A percentile compares a stretch with the other conserved stretches of the same genome.
These are phyloP conservation scores for Penicillium sp. DNA, from an alignment of 2,329 filamentous ascomycete genomes.

Conservation along the genomic window DNA sequence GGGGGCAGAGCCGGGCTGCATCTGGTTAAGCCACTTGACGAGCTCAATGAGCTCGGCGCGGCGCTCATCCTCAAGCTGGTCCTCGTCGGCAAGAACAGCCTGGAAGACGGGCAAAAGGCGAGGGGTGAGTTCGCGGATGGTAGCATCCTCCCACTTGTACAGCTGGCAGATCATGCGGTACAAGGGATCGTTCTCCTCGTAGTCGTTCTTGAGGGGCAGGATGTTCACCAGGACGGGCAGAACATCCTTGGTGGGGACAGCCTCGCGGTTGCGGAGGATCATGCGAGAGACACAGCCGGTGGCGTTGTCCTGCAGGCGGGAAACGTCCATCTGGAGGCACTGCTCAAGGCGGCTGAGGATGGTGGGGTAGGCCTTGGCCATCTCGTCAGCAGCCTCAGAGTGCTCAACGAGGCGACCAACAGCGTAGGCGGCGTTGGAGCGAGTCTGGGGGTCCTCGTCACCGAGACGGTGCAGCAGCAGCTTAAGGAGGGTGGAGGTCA, in stretches of 20 bases:
- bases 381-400: conserved; percentile 71
- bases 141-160: conserved; percentile 55
- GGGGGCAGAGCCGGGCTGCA: conserved; percentile 41
- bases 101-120: conserved; percentile 50
- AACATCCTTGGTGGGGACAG: conserved; percentile 76
- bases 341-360: conserved; percentile 87
- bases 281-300: conserved; percentile 88
- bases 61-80: conserved; percentile 51
- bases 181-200: conserved; percentile 92
- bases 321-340: conserved; percentile 73
- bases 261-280: conserved; percentile 85
- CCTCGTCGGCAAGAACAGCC: conserved; percentile 47
- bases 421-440: conserved; percentile 93
- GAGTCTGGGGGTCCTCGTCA: conserved; percentile 87
- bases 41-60: conserved; percentile 49
- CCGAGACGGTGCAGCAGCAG: conserved; percentile 81
- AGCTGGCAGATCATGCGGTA: conserved; percentile 88
- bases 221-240: conserved; percentile 77
- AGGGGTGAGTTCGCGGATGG: conserved; percentile 47
- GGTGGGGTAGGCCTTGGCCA: conserved; percentile 71
- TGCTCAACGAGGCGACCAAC: conserved; percentile 81
- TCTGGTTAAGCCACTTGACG: conserved; percentile 50
- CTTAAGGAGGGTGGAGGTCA: conserved; percentile 74
- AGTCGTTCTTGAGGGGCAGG: conserved; percentile 89
- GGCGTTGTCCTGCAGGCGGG: conserved; percentile 87